phyloP scores from a whole-genome alignment of 768 basidiomycete species.

The Pleurotus ostreatus region DNA sequence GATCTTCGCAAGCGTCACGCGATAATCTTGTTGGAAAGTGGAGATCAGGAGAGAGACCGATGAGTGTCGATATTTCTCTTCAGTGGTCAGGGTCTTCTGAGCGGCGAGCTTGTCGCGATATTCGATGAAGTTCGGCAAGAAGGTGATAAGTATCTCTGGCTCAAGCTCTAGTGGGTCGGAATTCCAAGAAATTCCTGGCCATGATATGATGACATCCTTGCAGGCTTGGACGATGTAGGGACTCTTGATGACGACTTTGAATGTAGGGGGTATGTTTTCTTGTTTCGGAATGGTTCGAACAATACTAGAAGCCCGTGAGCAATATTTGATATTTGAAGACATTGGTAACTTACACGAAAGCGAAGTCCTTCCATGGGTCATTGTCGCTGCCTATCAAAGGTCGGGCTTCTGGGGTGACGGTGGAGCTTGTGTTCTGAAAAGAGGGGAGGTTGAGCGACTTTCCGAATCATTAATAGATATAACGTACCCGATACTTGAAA shows the following conservation, averaged over 20 bases:
- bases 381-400: conserved; percentile 36
- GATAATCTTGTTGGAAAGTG: conserved; percentile 47
- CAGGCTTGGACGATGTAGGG: conserved; percentile 53
- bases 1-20: conserved; percentile 41
- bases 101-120: conserved; percentile 36
- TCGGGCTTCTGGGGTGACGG: conserved; percentile 44
- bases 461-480: too few species aligned
- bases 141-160: conserved; percentile 53
- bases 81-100: conserved; percentile 31
- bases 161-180: conserved; percentile 56
- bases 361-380: conserved; percentile 56
- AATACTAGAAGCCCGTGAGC: conserved; percentile 28
- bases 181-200: conserved; percentile 62
- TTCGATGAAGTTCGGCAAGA: conserved; percentile 39
- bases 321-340: not conserved
- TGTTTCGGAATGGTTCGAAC: conserved; percentile 45
- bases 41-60: conserved; percentile 47
- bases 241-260: conserved; percentile 56
- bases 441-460: not conserved
- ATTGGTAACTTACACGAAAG: conserved; percentile 31
- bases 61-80: conserved; percentile 38
- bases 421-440: conserved; percentile 47
- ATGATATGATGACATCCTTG: conserved; percentile 52
- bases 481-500: conserved; percentile 45
- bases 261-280: conserved; percentile 37